Evolutionary conservation across 2,329 filamentous ascomycete species (phyloP), one percentile per base, ranked within the genome.

Genomic region (Pseudogymnoascus sp.): DNA sequence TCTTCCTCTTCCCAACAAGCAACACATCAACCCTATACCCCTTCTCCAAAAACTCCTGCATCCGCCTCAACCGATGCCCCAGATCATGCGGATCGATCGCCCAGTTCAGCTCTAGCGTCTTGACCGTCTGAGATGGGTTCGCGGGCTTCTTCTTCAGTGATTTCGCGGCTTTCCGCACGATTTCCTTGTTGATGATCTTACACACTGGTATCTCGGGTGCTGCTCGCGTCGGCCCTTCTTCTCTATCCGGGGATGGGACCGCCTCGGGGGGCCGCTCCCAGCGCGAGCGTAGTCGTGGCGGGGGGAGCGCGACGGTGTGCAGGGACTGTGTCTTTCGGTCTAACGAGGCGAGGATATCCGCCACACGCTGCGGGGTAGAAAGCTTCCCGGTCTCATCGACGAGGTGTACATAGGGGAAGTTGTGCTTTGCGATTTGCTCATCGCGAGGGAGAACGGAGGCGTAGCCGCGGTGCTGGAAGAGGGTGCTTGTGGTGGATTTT

Each of bases 31-130:
- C 90, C 71, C 81, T 85, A 72, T 83, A 81, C 0, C 92, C 92
- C 73, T 90, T 90, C 7, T 73, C 77, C 71, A 97, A 71, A 71
- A 96, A 96, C 61, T 77, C 79, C 64, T 75, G 75, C 69, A 93
- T 73, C 75, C 85, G 84, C 69, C 82, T 82, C 73, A 94, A 72
- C 71, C 87, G 83, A 72, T 89, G 87, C n/a, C 76, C 76, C 60
- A 96, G 73, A 76, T 97, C 92, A 71, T 93, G 83, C 10, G 74
- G 71, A 64, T 86, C 86, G 69, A 96, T 95, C 35, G 87, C 86
- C 92, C 92, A 97, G 73, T 91, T 93, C 68, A 97, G 69, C 76
- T 97, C 92, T n/a, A 97, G 74, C 71, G 87, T 87, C 77, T 97
- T 97, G 13, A 74, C 71, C 66, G 78, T 79, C 36, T 76, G 69